Evolutionary conservation across 495 filamentous ascomycete genomes (phyloP).

Genomic region (Hypoxylon fuscum): DNA sequence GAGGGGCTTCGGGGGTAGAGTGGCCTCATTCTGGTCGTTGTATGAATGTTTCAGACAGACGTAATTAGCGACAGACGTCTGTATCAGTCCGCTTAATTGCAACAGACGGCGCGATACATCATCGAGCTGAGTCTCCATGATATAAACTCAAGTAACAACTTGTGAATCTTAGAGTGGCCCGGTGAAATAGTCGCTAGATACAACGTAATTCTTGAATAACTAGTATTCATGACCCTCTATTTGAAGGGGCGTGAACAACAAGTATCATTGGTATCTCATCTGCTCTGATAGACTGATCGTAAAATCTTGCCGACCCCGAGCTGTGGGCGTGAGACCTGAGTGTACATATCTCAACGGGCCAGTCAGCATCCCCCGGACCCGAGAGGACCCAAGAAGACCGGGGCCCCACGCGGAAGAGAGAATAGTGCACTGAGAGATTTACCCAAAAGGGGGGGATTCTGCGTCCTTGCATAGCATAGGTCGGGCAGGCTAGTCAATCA

Average conservation of each 20-base stretch:
- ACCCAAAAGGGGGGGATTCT: neutral
- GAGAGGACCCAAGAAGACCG: neutral
- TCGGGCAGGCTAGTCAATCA: too few relatives aligned
- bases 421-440: too few relatives aligned
- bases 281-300: too few relatives aligned
- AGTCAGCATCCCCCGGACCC: neutral
- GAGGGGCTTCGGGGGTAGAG: slow-evolving; percentile 29
- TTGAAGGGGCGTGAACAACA: neutral
- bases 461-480: too few relatives aligned
- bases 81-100: slow-evolving; percentile 23
- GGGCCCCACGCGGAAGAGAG: too few relatives aligned
- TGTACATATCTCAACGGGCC: neutral
- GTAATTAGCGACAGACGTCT: slow-evolving; percentile 21
- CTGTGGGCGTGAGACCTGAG: neutral
- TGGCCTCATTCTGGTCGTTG: slow-evolving; percentile 4
- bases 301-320: neutral
- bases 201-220: neutral
- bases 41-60: neutral
- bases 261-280: too few relatives aligned
- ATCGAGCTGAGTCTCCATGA: slow-evolving; percentile 12
- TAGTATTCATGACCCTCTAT: neutral
- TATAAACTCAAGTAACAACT: neutral
- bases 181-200: neutral
- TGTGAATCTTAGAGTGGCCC: neutral
- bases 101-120: slow-evolving; percentile 12